Conservation (phyloP, 2,329 filamentous ascomycete genomes). For the Fonsecaea erecta region DNA sequence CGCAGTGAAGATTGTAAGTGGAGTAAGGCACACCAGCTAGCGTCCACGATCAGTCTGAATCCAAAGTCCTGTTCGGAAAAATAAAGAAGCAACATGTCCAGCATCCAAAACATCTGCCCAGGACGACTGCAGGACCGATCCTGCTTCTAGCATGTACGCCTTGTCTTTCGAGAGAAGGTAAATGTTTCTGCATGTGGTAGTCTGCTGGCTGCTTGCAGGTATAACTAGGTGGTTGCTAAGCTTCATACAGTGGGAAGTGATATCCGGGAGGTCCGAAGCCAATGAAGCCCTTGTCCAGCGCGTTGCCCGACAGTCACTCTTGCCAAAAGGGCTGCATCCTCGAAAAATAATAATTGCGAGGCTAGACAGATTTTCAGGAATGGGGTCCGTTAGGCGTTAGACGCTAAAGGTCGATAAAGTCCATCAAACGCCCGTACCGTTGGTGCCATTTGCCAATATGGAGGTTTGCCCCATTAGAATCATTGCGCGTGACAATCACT, state of each 20-base stretch:
- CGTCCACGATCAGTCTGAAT: background rate
- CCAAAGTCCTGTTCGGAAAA: background rate
- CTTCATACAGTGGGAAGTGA: background rate
- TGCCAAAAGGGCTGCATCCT: background rate
- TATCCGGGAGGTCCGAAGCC: background rate
- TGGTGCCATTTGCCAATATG: background rate
- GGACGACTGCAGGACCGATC: background rate
- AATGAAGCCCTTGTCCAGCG: background rate
- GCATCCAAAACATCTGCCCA: background rate
- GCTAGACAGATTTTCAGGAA: background rate
- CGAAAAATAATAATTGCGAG: background rate
- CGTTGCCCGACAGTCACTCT: background rate
- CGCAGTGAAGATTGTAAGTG: background rate
- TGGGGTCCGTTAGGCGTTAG: background rate
- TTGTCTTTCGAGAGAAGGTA: background rate
- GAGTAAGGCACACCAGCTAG: background rate
- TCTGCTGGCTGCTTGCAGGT: background rate
- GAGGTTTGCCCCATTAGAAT: background rate
- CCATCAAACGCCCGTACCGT: background rate
- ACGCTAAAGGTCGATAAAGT: background rate
- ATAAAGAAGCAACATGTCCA: background rate
- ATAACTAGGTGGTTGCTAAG: background rate
- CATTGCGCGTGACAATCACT: background rate
- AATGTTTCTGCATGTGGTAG: background rate
- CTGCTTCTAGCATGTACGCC: background rate